Percentiles rank a stretch among this genome's conserved stretches.
Conservation (phyloP, 768 basidiomycete genomes). For the Leccinum subgranulosum region DNA sequence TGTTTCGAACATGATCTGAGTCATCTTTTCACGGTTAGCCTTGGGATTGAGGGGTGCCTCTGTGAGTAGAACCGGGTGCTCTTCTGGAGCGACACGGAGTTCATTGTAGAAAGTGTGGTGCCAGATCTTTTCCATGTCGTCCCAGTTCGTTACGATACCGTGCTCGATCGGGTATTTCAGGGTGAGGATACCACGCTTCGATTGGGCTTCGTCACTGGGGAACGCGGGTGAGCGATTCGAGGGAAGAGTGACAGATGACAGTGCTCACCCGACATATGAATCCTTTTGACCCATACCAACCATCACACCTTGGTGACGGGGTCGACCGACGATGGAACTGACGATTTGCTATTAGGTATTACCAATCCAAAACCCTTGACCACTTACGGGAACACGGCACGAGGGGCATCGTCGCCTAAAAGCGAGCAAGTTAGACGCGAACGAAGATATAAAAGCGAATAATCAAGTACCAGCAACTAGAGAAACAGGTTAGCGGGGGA, state of each 20-base stretch:
- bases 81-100: conserved; percentile 73
- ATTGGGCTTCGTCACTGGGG: conserved; percentile 82
- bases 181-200: conserved; percentile 92
- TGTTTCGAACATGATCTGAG: conserved; percentile 79
- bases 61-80: conserved; percentile 69
- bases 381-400: conserved; percentile 93
- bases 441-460: not conserved
- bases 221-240: conserved; percentile 11
- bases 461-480: conserved; percentile 59
- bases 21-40: conserved; percentile 72
- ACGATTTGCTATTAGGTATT: conserved; percentile 11
- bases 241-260: conserved; percentile 2
- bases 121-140: conserved; percentile 99
- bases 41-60: conserved; percentile 75
- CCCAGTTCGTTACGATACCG: conserved; percentile 97
- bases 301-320: conserved; percentile 94
- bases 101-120: conserved; percentile 94
- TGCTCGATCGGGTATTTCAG: conserved; percentile 94
- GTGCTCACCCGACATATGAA: conserved; percentile 82
- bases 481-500: conserved; percentile 20
- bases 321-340: conserved; percentile 91
- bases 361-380: conserved; percentile 5
- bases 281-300: conserved; percentile 97
- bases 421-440: conserved; percentile 13
- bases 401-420: conserved; percentile 82